Base-by-base conservation (phyloP, 1,139 yeast genomes). In the Taphrina flavorubra region DNA sequence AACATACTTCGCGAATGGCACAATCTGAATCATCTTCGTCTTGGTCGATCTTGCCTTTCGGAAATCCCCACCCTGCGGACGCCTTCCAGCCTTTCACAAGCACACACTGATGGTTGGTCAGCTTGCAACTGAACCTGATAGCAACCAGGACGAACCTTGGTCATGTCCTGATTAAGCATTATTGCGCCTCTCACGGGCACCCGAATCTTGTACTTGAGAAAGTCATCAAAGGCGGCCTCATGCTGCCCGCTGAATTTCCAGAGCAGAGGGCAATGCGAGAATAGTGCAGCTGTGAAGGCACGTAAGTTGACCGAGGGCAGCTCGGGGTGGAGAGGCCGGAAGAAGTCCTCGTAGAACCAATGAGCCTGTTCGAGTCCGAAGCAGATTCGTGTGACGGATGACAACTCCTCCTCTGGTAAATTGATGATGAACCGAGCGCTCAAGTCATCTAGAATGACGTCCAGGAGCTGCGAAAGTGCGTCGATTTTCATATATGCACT, bases 111-210 rank as follows among this genome's bases (percentile, higher is more conserved):
- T 18, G 37, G 2, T 2, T 10, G 47, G 18, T 44, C 18, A 44
- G 47, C 47, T 44, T 13, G n/a, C 18, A n/a, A 44, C 6, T 14
- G 14, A 3, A 2, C 42, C 42, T 14, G 42, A 39, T 3, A 25
- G 31, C 42, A 11, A 36, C 14, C n/a, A 44, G 47, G 8, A n/a
- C 40, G 13, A 8, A 91, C 82, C 75, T 90, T 90, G 69, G 87
- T 84, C 80, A 91, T 79, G 56, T 84, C 85, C 68, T 84, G 82
- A 77, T 91, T 92, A 74, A 95, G 84, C 66, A 95, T 82, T 14
- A 97, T 97, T 66, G 95, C 95, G 34, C 99, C 99, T 75, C 99
- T 83, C 0, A 95, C 99, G 0, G 99, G 99, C 69, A 95, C 94
- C 6, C 90, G 86, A 47, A 88, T 86, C 78, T 95, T 95, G 78